Evolutionary conservation across 345 rosid genomes (phyloP).

Genomic region (Geranium rotundifolium): DNA sequence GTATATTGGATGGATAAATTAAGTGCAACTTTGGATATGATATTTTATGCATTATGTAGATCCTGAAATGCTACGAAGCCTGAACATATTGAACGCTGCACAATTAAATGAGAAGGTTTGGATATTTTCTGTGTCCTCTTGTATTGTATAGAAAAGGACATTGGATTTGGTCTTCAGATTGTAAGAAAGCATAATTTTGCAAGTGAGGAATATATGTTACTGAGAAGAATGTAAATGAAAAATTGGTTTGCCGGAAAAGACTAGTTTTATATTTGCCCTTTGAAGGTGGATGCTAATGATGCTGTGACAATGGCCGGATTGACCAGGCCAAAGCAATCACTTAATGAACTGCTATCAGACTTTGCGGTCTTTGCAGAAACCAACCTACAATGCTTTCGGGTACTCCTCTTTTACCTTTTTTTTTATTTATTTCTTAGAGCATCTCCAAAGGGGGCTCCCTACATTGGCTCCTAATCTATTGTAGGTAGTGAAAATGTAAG

Average conservation of each 20-base stretch:
- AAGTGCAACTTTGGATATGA: neutral
- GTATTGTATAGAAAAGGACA: neutral
- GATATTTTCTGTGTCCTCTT: no score
- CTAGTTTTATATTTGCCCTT: neutral
- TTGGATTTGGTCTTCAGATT: neutral
- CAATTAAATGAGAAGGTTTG: neutral
- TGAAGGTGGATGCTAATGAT: constrained; percentile 80
- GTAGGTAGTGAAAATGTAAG: no score
- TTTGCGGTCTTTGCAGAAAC: constrained; percentile 81
- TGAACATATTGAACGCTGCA: neutral
- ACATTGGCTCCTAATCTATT: no score
- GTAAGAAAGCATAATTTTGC: no score
- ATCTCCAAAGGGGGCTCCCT: neutral
- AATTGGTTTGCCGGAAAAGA: neutral
- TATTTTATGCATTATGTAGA: neutral
- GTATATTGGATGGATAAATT: neutral
- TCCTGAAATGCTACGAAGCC: neutral
- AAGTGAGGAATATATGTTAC: neutral
- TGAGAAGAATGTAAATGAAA: no score
- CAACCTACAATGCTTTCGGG: constrained; percentile 81
- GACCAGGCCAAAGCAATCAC: constrained; percentile 71
- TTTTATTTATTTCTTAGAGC: constrained; percentile 1
- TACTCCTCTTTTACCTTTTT: constrained; percentile 20
- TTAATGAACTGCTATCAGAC: constrained; percentile 64
- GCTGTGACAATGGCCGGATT: constrained; percentile 73